phyloP scores from a whole-genome alignment of 352 stramenopile species.

The Plasmopara muralis region DNA sequence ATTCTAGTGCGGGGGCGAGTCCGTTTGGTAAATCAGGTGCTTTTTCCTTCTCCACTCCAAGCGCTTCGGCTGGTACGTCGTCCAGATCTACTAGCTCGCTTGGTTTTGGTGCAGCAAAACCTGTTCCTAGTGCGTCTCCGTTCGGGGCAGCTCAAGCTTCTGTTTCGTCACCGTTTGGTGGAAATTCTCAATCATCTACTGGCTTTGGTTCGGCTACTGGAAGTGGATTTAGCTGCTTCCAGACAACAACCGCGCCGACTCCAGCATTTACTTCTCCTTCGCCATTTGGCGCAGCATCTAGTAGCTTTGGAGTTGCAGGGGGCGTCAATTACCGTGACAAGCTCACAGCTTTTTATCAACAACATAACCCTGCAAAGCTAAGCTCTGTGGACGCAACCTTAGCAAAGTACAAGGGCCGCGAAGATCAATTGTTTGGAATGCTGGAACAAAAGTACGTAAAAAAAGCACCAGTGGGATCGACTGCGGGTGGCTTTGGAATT shows the following conservation, averaged over 20 bases:
- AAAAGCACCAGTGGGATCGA: constrained; percentile 15
- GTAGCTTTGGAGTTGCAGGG: neutral
- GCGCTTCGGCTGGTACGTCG: constrained; percentile 9
- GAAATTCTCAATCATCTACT: constrained; percentile 15
- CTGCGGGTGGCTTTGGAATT: constrained; percentile 35
- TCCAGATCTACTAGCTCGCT: constrained; percentile 40
- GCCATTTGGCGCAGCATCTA: constrained; percentile 24
- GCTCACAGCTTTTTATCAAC: constrained; percentile 61
- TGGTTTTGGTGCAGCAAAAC: constrained; percentile 36
- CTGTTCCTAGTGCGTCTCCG: constrained; percentile 23
- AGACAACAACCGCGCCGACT: constrained; percentile 16
- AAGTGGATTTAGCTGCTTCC: constrained; percentile 28
- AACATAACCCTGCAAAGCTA: constrained; percentile 67
- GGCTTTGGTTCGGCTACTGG: constrained; percentile 21
- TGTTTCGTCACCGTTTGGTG: constrained; percentile 42
- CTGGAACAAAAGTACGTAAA: constrained; percentile 73
- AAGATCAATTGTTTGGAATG: constrained; percentile 63
- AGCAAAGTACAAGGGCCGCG: constrained; percentile 68
- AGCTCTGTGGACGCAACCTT: constrained; percentile 59
- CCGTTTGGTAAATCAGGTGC: constrained; percentile 57
- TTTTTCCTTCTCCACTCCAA: constrained; percentile 41
- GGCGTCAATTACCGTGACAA: constrained; percentile 49
- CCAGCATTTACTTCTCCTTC: constrained; percentile 21
- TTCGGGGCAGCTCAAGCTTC: constrained; percentile 29
- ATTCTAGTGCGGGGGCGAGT: constrained; percentile 35